Percentiles rank a stretch among this genome's conserved stretches.
These are phyloP conservation scores for Chenopodium quinoa DNA, from an alignment of 148 eudicot species.

Conservation along the genomic window DNA sequence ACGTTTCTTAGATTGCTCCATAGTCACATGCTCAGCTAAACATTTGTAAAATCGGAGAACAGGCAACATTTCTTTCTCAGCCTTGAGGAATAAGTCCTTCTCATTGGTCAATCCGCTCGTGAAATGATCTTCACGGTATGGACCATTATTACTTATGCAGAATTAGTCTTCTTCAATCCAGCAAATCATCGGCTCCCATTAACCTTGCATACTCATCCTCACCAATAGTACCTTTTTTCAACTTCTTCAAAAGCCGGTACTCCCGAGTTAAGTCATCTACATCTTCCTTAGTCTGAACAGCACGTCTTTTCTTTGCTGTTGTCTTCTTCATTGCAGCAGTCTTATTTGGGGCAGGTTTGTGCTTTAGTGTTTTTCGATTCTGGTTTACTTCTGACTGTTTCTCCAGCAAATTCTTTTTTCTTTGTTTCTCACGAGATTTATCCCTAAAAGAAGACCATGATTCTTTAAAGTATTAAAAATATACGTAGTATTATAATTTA, in stretches of 20 bases:
- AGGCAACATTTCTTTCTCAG: neutral
- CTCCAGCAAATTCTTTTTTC: conserved; percentile 70
- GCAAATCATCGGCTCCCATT: conserved; percentile 79
- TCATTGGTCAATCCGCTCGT: neutral
- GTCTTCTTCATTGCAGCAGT: conserved; percentile 51
- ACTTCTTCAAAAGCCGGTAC: conserved; percentile 70
- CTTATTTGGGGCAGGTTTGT: conserved; percentile 36
- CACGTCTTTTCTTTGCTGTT: conserved; percentile 87
- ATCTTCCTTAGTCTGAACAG: conserved; percentile 68
- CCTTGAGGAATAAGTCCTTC: neutral
- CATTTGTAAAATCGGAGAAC: neutral
- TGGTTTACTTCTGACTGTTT: conserved; percentile 53
- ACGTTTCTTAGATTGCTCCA: neutral
- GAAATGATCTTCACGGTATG: neutral
- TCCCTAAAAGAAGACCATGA: conserved; percentile 47
- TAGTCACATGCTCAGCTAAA: neutral
- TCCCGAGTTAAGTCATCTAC: conserved; percentile 71
- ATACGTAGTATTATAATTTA: neutral
- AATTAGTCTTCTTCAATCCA: conserved; percentile 23
- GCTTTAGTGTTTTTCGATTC: conserved; percentile 40
- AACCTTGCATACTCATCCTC: conserved; percentile 72
- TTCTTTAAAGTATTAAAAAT: neutral
- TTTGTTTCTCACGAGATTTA: conserved; percentile 94
- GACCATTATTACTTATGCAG: neutral
- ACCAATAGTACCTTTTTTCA: conserved; percentile 71